phyloP scores from a whole-genome alignment of 2,329 filamentous ascomycete genomes.

The Xylaria sp. region DNA sequence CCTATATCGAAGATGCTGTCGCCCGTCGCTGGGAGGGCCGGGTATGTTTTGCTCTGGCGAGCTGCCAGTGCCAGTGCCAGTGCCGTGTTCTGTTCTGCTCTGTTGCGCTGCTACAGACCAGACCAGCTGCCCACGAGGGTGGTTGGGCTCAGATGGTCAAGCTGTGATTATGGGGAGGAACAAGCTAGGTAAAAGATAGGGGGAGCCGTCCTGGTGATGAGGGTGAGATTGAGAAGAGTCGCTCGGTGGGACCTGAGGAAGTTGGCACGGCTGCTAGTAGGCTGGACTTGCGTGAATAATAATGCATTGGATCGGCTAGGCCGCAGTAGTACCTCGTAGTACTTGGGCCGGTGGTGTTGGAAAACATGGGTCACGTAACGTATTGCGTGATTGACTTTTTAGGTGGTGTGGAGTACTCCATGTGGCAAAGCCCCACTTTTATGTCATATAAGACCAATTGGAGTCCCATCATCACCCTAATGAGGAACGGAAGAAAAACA shows the following conservation, averaged over 20 bases:
- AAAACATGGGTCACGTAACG: too few species aligned
- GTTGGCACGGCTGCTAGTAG: constrained; percentile 10
- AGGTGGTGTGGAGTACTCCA: too few species aligned
- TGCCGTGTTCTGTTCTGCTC: too few species aligned
- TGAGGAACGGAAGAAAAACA: too few species aligned
- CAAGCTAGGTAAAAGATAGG: constrained; percentile 12
- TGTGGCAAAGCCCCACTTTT: too few species aligned
- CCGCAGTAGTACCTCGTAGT: neutral
- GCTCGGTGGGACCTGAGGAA: constrained; percentile 10
- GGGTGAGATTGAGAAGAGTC: constrained; percentile 13
- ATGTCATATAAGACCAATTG: too few species aligned
- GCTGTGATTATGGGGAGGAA: neutral
- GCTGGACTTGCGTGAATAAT: constrained; percentile 1
- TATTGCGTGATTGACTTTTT: too few species aligned
- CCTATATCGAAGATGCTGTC: neutral
- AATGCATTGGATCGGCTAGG: neutral
- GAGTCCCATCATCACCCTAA: too few species aligned
- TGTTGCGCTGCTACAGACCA: neutral
- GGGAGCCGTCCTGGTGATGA: constrained; percentile 2
- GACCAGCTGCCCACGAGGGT: constrained; percentile 1
- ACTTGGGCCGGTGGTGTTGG: neutral
- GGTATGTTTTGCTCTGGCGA: too few species aligned
- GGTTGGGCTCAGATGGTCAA: constrained; percentile 2
- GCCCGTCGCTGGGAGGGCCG: neutral
- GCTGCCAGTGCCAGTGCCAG: too few species aligned